Percentiles rank a stretch among this genome's conserved stretches.
These are phyloP conservation scores for Apophysomyces elegans DNA, from an alignment of 371 early-diverging fungal species.

Conservation along the genomic window DNA sequence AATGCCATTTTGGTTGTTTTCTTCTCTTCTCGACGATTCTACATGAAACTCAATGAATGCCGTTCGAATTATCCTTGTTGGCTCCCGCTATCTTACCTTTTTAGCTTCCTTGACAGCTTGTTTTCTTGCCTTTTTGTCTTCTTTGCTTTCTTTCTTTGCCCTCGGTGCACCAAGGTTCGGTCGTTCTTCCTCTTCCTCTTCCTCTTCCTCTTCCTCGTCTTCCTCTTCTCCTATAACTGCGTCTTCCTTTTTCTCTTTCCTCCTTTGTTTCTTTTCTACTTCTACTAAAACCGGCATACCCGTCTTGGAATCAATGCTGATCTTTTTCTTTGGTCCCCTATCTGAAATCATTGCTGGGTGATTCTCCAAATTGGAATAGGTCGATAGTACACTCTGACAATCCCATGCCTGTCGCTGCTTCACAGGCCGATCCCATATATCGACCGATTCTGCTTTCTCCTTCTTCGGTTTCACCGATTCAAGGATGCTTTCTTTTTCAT, in stretches of 20 bases:
- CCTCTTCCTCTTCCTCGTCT: conserved; percentile 51
- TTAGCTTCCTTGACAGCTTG: conserved; percentile 80
- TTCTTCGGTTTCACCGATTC: conserved; percentile 34
- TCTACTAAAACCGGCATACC: conserved; percentile 68
- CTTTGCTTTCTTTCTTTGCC: conserved; percentile 76
- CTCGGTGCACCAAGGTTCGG: conserved; percentile 67
- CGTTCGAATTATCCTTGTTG: background rate
- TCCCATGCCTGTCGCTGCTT: conserved; percentile 75
- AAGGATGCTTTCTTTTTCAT: conserved; percentile 30
- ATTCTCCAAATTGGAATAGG: conserved; percentile 86
- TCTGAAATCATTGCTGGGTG: conserved; percentile 77
- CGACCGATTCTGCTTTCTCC: conserved; percentile 10
- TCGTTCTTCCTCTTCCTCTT: conserved; percentile 44
- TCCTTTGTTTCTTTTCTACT: conserved; percentile 42
- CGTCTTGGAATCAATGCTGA: conserved; percentile 64
- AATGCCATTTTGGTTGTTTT: conserved; percentile 77
- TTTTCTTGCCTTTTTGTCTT: conserved; percentile 91
- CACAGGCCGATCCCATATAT: conserved; percentile 24
- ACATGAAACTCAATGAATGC: conserved; percentile 14
- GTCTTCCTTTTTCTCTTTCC: conserved; percentile 20
- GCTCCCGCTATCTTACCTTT: conserved; percentile 38
- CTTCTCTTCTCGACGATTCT: conserved; percentile 74
- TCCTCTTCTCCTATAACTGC: conserved; percentile 41
- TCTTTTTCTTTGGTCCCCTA: conserved; percentile 45
- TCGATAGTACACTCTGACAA: conserved; percentile 78